phyloP scores from a whole-genome alignment of 345 rosid genomes.

The Camelina laxa region DNA sequence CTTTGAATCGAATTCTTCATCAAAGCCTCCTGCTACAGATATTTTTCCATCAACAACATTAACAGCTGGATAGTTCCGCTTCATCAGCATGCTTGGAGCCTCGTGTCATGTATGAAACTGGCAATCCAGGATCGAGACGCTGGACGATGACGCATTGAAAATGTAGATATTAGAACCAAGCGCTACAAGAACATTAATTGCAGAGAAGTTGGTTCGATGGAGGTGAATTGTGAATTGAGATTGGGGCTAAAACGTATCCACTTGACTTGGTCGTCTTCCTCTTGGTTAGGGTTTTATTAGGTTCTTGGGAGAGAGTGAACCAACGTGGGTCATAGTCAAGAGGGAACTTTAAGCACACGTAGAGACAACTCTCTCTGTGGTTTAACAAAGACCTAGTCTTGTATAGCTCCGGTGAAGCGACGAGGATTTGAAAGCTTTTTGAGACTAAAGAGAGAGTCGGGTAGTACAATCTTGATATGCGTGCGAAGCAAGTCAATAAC shows the following conservation, averaged over 20 bases:
- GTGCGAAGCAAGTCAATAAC: not conserved
- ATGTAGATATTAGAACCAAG: not conserved
- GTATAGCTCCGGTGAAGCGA: not conserved
- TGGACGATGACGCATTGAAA: not conserved
- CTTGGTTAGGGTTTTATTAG: not conserved
- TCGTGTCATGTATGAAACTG: not conserved
- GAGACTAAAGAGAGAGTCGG: not conserved
- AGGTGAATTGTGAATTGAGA: not conserved
- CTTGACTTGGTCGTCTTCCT: not conserved
- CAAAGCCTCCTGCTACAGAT: not conserved
- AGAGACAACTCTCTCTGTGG: not conserved
- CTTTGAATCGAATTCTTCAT: not conserved
- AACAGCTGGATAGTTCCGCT: not conserved
- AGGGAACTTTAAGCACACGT: not conserved
- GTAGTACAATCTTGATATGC: not conserved
- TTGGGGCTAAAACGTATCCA: not conserved
- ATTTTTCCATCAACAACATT: not conserved
- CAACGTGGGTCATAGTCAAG: not conserved
- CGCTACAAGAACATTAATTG: not conserved
- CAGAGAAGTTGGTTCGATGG: no score
- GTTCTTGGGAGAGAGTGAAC: not conserved
- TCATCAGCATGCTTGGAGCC: not conserved
- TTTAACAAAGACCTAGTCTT: not conserved
- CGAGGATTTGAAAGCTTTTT: not conserved
- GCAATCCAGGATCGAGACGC: not conserved